Evolutionary conservation across 2,329 filamentous ascomycete genomes (phyloP).

Genomic region (Penicillium sp.): DNA sequence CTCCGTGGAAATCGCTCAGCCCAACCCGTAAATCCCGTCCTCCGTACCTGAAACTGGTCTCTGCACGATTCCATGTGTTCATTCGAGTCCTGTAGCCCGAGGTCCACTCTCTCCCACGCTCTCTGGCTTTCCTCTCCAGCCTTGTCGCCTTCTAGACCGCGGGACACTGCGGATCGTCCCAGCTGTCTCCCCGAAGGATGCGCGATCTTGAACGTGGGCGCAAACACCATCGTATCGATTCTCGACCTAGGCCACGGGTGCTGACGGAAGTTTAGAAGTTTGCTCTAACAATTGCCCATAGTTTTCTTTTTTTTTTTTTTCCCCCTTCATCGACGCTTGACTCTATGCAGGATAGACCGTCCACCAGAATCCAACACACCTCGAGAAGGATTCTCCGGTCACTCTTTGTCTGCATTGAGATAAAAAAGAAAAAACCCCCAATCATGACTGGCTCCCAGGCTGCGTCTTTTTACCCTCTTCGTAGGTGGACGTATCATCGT

Average conservation of each 20-base stretch:
- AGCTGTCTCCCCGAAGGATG: conserved; percentile 3
- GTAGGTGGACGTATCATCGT: conserved; percentile 19
- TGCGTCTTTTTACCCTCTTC: background rate
- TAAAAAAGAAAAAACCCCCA: background rate
- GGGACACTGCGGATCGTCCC: background rate
- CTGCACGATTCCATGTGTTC: conserved; percentile 13
- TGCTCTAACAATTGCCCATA: background rate
- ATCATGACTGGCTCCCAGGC: background rate
- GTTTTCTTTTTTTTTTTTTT: background rate
- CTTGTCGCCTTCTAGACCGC: background rate
- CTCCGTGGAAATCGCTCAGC: conserved; percentile 20
- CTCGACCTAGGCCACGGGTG: background rate
- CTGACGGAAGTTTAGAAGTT: background rate
- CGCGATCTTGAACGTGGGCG: conserved; percentile 8
- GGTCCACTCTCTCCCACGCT: conserved; percentile 2
- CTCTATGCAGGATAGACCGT: background rate
- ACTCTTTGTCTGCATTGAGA: background rate
- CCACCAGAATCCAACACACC: background rate
- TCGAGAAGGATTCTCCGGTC: background rate
- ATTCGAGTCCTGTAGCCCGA: background rate
- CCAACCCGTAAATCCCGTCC: conserved; percentile 4
- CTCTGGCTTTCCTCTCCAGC: background rate
- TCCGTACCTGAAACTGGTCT: conserved; percentile 23
- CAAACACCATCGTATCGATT: background rate
- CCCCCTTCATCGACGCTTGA: conserved; percentile 2